These are phyloP conservation scores for Canavalia ensiformis DNA, from an alignment of 306 rosid genomes.

Conservation along the genomic window DNA sequence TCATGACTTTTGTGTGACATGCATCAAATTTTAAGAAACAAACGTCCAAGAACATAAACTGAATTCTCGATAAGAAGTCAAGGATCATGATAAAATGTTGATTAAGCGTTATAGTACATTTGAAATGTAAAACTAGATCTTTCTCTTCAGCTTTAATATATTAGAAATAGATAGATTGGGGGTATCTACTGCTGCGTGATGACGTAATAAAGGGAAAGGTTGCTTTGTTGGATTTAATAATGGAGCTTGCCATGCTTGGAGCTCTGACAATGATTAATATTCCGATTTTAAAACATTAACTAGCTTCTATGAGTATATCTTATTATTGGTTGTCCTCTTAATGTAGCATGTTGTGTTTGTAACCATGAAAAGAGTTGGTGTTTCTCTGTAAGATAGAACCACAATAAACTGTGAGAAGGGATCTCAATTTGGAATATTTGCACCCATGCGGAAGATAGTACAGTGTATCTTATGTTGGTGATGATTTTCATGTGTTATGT, in stretches of 20 bases:
- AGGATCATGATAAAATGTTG: not conserved
- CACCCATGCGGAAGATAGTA: not conserved
- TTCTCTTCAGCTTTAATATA: not conserved
- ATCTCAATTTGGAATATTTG: not conserved
- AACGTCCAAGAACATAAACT: not conserved
- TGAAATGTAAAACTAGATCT: not conserved
- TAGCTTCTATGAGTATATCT: too few species aligned
- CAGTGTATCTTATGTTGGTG: not conserved
- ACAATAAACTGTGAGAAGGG: not conserved
- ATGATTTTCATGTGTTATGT: not conserved
- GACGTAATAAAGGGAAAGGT: not conserved
- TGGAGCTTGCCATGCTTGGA: constrained; percentile 2
- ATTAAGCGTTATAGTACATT: not conserved
- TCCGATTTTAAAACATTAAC: too few species aligned
- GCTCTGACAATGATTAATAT: not conserved
- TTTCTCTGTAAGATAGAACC: not conserved
- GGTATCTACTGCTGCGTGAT: too few species aligned
- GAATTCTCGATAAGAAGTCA: not conserved
- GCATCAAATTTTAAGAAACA: not conserved
- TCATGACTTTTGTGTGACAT: not conserved
- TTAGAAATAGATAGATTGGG: not conserved
- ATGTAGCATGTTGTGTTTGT: not conserved
- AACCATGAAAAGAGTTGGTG: not conserved
- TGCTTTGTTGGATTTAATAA: not conserved
- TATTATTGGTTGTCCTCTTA: not conserved